phyloP scores from a whole-genome alignment of 371 early-diverging fungal species.

The Rozella allomycis region DNA sequence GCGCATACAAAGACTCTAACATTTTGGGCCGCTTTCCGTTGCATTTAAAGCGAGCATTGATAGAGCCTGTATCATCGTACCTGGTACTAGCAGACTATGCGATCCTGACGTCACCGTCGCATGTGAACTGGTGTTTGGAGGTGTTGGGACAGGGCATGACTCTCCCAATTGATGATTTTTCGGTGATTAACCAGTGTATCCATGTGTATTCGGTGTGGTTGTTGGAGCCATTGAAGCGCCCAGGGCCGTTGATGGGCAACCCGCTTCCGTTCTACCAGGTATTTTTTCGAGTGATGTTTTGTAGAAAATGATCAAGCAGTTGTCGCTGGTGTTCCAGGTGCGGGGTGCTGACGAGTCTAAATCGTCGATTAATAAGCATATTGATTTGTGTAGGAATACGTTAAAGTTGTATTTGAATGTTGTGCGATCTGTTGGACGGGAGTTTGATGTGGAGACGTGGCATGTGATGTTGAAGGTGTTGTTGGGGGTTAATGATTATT shows the following conservation, averaged over 20 bases:
- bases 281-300: no score
- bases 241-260: constrained; percentile 29
- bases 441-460: constrained; percentile 47
- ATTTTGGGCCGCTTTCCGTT: constrained; percentile 41
- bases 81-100: constrained; percentile 11
- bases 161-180: constrained; percentile 49
- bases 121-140: constrained; percentile 64
- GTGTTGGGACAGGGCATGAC: constrained; percentile 55
- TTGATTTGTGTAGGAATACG: constrained; percentile 48
- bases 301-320: constrained; percentile 50
- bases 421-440: constrained; percentile 27
- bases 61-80: constrained; percentile 36
- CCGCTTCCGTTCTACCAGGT: constrained; percentile 13
- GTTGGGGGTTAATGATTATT: constrained; percentile 40
- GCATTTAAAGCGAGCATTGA: constrained; percentile 29
- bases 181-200: constrained; percentile 36
- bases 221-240: constrained; percentile 33
- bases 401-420: constrained; percentile 38
- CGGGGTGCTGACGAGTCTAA: constrained; percentile 8
- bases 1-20: constrained; percentile 28
- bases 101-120: constrained; percentile 13
- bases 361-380: constrained; percentile 17
- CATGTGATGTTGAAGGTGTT: constrained; percentile 44
- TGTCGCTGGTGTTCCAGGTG: constrained; percentile 44
- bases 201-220: constrained; percentile 52